Evolutionary conservation across 306 rosid species (phyloP).

Genomic region (Malus domestica): ASM211411v1 NC_041800.1:24111733-24112232

Average conservation of each 20-base stretch:
- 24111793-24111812: conserved; percentile 65
- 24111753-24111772: conserved; percentile 30
- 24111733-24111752: conserved; percentile 46
- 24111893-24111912: conserved; percentile 59
- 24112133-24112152: conserved; percentile 58
- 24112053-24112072: conserved; percentile 50
- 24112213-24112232: conserved; percentile 64
- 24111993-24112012: conserved; percentile 70
- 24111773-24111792: conserved; percentile 55
- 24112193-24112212: conserved; percentile 72
- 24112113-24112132: conserved; percentile 71
- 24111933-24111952: conserved; percentile 57
- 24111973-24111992: conserved; percentile 40
- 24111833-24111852: conserved; percentile 57
- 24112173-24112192: conserved; percentile 68
- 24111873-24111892: conserved; percentile 55
- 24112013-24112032: conserved; percentile 51
- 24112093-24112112: conserved; percentile 68
- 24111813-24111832: conserved; percentile 62
- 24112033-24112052: conserved; percentile 57
- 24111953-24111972: conserved; percentile 43
- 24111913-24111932: conserved; percentile 58
- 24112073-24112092: conserved; percentile 51
- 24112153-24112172: conserved; percentile 53
- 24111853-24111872: conserved; percentile 42